phyloP scores from a whole-genome alignment of 257 asterid genomes.

The Gynochthodes officinalis region DNA sequence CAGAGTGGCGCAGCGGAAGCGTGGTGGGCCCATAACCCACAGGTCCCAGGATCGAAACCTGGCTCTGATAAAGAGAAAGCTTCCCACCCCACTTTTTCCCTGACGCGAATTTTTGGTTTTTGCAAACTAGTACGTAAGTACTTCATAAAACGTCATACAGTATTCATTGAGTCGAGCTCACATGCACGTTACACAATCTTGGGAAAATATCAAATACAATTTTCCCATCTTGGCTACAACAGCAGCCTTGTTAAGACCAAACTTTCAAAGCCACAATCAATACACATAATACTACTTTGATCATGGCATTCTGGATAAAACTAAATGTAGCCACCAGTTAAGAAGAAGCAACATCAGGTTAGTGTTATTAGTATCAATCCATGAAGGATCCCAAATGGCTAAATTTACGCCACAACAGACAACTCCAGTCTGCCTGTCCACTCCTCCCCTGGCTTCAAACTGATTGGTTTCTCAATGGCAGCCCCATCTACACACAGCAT shows the following conservation, averaged over 20 bases:
- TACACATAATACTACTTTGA: neutral
- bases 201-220: conserved; percentile 6
- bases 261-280: neutral
- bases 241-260: neutral
- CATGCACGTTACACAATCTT: neutral
- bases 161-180: neutral
- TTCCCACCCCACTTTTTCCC: too few species aligned
- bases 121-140: too few species aligned
- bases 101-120: too few species aligned
- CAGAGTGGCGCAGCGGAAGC: conserved; percentile 99
- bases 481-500: conserved; percentile 86
- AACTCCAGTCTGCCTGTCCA: conserved; percentile 74
- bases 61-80: conserved; percentile 83
- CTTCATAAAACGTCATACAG: too few species aligned
- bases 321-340: neutral
- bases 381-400: conserved; percentile 7
- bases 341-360: neutral
- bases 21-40: conserved; percentile 93
- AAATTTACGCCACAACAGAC: conserved; percentile 46
- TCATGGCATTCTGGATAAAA: too few species aligned
- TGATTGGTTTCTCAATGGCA: conserved; percentile 63
- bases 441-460: conserved; percentile 73
- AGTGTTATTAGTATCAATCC: neutral
- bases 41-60: conserved; percentile 99
- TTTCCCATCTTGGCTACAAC: neutral